phyloP scores from a whole-genome alignment of 306 rosid genomes.

The Acmispon strigosus region DNA sequence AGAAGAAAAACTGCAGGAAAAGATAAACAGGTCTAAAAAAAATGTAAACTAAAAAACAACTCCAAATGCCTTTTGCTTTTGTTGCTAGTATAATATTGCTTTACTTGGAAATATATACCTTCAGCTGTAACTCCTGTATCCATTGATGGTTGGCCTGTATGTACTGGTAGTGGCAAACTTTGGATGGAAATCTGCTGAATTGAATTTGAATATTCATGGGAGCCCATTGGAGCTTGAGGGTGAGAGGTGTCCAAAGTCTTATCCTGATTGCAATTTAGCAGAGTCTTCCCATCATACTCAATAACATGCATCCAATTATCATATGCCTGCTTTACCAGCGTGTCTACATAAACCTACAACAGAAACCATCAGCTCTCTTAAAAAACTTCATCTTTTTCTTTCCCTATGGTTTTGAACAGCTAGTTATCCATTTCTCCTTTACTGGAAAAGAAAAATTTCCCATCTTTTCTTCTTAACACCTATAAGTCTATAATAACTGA shows the following conservation, averaged over 20 bases:
- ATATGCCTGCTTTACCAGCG: constrained; percentile 82
- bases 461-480: too few relatives aligned
- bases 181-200: constrained; percentile 53
- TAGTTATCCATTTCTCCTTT: too few relatives aligned
- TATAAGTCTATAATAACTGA: too few relatives aligned
- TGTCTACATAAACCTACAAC: constrained; percentile 62
- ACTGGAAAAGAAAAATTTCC: too few relatives aligned
- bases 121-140: constrained; percentile 44
- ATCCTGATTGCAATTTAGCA: constrained; percentile 43
- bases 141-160: constrained; percentile 41
- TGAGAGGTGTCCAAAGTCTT: constrained; percentile 31
- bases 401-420: not conserved
- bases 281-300: constrained; percentile 70
- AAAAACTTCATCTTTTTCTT: constrained; percentile 2
- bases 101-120: constrained; percentile 42
- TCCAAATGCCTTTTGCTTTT: not conserved
- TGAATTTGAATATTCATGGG: constrained; percentile 50
- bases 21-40: not conserved
- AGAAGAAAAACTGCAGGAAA: not conserved
- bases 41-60: not conserved
- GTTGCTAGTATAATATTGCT: not conserved
- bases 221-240: constrained; percentile 31
- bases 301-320: constrained; percentile 84
- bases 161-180: constrained; percentile 44
- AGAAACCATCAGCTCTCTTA: constrained; percentile 9